Evolutionary conservation across 805 yeast genomes (phyloP).

Genomic region (Blastobotrys terrestris): DNA sequence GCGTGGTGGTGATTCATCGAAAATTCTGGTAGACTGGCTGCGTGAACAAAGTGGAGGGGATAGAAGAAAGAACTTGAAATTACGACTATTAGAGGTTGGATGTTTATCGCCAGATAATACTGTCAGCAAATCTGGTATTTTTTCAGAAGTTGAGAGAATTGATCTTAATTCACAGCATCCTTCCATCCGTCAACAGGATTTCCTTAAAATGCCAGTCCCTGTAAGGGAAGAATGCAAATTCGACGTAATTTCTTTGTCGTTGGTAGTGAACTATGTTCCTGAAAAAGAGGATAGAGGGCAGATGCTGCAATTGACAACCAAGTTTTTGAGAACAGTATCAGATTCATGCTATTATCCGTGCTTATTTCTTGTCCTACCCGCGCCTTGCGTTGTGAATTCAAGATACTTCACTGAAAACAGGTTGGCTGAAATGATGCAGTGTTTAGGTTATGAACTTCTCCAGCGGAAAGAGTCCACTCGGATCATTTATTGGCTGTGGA

Average conservation of each 20-base stretch:
- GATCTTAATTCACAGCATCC: slow-evolving; percentile 80
- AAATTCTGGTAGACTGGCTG: slow-evolving; percentile 69
- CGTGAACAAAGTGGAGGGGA: slow-evolving; percentile 25
- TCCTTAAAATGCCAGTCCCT: slow-evolving; percentile 71
- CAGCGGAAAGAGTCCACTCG: slow-evolving; percentile 57
- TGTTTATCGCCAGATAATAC: slow-evolving; percentile 62
- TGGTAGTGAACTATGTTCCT: slow-evolving; percentile 87
- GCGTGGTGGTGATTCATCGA: slow-evolving; percentile 92
- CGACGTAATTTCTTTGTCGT: slow-evolving; percentile 69
- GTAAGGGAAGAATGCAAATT: slow-evolving; percentile 35
- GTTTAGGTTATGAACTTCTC: slow-evolving; percentile 52
- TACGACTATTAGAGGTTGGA: slow-evolving; percentile 69
- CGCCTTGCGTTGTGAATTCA: slow-evolving; percentile 80
- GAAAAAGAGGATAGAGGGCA: slow-evolving; percentile 62
- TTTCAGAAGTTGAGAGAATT: slow-evolving; percentile 51
- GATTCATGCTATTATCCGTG: slow-evolving; percentile 26
- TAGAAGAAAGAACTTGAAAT: slow-evolving; percentile 20
- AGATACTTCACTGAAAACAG: slow-evolving; percentile 55
- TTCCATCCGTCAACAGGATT: slow-evolving; percentile 69
- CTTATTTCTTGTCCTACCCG: slow-evolving; percentile 77
- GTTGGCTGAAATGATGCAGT: slow-evolving; percentile 41
- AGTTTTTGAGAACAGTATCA: slow-evolving; percentile 40
- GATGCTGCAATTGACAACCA: slow-evolving; percentile 59
- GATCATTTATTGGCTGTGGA: slow-evolving; percentile 64
- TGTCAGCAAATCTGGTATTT: slow-evolving; percentile 54